Conservation (phyloP, 2,329 filamentous ascomycete species). For the Clarireedia hainanense region DNA sequence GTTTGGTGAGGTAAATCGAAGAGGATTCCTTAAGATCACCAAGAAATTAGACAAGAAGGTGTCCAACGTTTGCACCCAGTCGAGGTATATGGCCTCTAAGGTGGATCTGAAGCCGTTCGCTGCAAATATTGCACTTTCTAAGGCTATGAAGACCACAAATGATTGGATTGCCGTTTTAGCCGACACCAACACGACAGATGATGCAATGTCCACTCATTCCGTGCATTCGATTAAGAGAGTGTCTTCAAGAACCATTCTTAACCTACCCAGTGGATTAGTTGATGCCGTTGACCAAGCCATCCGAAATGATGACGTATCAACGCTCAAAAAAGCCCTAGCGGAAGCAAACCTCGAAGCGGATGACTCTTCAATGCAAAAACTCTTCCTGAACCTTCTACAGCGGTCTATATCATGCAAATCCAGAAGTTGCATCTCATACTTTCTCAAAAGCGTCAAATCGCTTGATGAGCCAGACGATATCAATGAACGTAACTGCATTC, state of each 20-base stretch:
- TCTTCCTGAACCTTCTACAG: constrained; percentile 77
- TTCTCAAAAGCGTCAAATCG: constrained; percentile 60
- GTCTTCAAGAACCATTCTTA: constrained; percentile 66
- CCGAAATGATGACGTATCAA: constrained; percentile 54
- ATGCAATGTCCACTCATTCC: constrained; percentile 63
- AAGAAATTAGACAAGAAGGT: constrained; percentile 99
- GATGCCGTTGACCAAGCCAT: constrained; percentile 68
- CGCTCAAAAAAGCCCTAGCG: constrained; percentile 48
- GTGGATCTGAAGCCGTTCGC: constrained; percentile 86
- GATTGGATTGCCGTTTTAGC: constrained; percentile 81
- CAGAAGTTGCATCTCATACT: constrained; percentile 59
- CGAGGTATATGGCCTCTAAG: constrained; percentile 81
- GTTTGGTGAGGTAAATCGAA: constrained; percentile 95
- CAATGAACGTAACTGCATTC: constrained; percentile 87
- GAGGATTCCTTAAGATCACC: constrained; percentile 95
- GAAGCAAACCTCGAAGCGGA: constrained; percentile 48
- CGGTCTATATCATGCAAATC: constrained; percentile 65
- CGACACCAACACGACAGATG: constrained; percentile 69
- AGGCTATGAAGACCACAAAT: constrained; percentile 65
- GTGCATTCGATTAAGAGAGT: constrained; percentile 66
- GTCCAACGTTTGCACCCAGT: constrained; percentile 65
- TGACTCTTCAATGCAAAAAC: constrained; percentile 48
- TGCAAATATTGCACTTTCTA: constrained; percentile 54
- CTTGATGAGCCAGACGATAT: constrained; percentile 87
- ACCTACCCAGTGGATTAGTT: constrained; percentile 58